Conservation (phyloP, 352 stramenopile species). For the Aphanomyces stellatus region DNA sequence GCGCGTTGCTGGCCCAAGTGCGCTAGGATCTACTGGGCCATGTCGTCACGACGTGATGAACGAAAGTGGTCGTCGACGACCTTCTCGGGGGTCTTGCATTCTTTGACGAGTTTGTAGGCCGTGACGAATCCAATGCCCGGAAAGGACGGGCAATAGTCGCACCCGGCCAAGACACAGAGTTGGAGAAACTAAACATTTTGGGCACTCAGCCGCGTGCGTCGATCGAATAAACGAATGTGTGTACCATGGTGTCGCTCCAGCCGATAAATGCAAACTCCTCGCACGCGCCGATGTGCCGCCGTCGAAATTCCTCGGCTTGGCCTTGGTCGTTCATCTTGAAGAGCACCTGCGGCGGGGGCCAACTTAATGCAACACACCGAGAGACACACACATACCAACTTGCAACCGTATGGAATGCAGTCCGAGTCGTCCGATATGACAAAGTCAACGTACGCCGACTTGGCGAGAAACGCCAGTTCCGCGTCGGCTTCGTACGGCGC, state of each 20-base stretch:
- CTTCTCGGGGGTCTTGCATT: conserved; percentile 36
- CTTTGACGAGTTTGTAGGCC: conserved; percentile 66
- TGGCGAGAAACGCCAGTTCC: conserved; percentile 92
- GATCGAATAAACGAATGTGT: neutral
- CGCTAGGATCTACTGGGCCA: conserved; percentile 33
- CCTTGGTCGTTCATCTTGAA: conserved; percentile 91
- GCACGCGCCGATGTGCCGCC: conserved; percentile 65
- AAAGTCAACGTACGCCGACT: conserved; percentile 80
- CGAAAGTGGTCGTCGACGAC: conserved; percentile 24
- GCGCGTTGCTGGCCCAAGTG: conserved; percentile 45
- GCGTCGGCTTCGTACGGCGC: conserved; percentile 96
- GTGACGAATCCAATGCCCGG: conserved; percentile 68
- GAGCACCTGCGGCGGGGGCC: conserved; percentile 42
- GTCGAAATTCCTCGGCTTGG: conserved; percentile 81
- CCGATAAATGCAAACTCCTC: conserved; percentile 74
- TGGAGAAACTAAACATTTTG: conserved; percentile 48
- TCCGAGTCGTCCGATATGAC: conserved; percentile 97
- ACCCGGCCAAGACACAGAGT: conserved; percentile 81
- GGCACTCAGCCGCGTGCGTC: too few relatives aligned
- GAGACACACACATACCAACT: conserved; percentile 25
- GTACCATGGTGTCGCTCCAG: conserved; percentile 82
- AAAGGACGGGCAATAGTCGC: conserved; percentile 82
- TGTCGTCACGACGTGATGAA: neutral
- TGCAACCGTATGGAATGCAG: conserved; percentile 91
- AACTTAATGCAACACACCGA: neutral